Conservation (phyloP, 2,329 filamentous ascomycete species). For the Chaetomiaceae sp. region DNA sequence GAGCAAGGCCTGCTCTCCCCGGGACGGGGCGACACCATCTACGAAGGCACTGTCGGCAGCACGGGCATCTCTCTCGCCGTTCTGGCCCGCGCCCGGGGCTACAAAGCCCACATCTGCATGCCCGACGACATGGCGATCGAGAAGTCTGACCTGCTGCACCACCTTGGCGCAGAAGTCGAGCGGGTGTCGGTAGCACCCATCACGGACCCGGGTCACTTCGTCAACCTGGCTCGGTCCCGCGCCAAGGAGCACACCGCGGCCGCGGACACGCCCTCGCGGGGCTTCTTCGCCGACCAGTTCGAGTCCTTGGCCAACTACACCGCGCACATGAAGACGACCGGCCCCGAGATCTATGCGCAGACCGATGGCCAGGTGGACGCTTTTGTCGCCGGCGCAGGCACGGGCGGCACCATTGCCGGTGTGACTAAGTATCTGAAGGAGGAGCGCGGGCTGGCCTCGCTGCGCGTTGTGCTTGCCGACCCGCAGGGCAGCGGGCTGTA, state of each 20-base stretch:
- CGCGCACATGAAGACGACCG: conserved; percentile 76
- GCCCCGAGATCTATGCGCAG: conserved; percentile 82
- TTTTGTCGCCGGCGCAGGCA: conserved; percentile 90
- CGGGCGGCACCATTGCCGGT: conserved; percentile 87
- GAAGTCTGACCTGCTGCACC: conserved; percentile 81
- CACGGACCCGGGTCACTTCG: conserved; percentile 87
- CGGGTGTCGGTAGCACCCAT: conserved; percentile 87
- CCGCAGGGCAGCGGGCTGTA: conserved; percentile 90
- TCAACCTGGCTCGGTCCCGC: conserved; percentile 77
- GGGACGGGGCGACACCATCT: conserved; percentile 83
- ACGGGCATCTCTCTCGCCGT: conserved; percentile 93
- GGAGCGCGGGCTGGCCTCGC: conserved; percentile 44
- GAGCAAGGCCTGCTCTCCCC: conserved; percentile 67
- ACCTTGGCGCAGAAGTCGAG: conserved; percentile 89
- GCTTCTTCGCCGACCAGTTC: conserved; percentile 96
- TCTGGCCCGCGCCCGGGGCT: conserved; percentile 80
- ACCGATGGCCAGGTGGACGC: conserved; percentile 65
- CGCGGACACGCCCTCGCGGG: conserved; percentile 54
- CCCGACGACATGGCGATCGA: conserved; percentile 83
- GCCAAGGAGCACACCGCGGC: conserved; percentile 66
- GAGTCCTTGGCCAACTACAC: conserved; percentile 84
- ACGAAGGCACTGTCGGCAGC: conserved; percentile 94
- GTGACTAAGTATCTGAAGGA: conserved; percentile 80
- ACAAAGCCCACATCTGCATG: conserved; percentile 95
- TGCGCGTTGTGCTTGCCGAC: conserved; percentile 79